Evolutionary conservation across 495 filamentous ascomycete genomes (phyloP), one percentile per base, ranked within the genome.

Genomic region (Penicillium daleae): DNA sequence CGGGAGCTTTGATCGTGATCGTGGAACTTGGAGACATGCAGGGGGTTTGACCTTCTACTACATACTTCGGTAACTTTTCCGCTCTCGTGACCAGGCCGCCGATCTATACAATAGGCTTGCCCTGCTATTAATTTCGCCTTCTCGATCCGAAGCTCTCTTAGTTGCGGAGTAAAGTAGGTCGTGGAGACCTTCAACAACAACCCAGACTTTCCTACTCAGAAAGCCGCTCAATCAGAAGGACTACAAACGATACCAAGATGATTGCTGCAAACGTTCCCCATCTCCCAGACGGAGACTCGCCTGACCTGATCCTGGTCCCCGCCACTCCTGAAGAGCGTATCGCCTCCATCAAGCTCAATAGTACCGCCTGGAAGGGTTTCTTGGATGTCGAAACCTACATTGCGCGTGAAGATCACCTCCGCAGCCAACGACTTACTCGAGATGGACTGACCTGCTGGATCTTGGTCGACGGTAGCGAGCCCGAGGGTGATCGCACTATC

Each of bases 371-470:
- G 93, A 86, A 89, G 21, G 86, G 86, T 19, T 82, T 85, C 0
- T 75, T 97, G 13, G 76, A 84, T 6, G 59, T 88, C 2, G 75
- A 88, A 10, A 81, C 86, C 48, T 99, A 99, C 71, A 83, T 97
- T 42, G 76, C 80, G 17, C 90, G 95, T 37, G 95, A 99, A 76
- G 75, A 82, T 24, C 84, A 87, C 66, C 85, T 97, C 3, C 76
- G 78, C 6, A 82, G 82, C n/a, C 86, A 91, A 52, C 78, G 80
- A 0, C 78, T 96, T 22, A 87, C 90, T 32, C 81, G 83, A 50
- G 78, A 95, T 69, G 91, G 90, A 42, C 77, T 97, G 44, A 91
- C 89, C 12, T 86, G 88, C 71, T 99, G 95, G 95, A 86, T 96
- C 61, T 84, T 99, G 3, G 89, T 93, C 0, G 85, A 92, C 66